Percentiles rank a stretch among this genome's conserved stretches.
These are phyloP conservation scores for Cladosporium sp. DNA, from an alignment of 2,329 filamentous ascomycete species.

Conservation along the genomic window DNA sequence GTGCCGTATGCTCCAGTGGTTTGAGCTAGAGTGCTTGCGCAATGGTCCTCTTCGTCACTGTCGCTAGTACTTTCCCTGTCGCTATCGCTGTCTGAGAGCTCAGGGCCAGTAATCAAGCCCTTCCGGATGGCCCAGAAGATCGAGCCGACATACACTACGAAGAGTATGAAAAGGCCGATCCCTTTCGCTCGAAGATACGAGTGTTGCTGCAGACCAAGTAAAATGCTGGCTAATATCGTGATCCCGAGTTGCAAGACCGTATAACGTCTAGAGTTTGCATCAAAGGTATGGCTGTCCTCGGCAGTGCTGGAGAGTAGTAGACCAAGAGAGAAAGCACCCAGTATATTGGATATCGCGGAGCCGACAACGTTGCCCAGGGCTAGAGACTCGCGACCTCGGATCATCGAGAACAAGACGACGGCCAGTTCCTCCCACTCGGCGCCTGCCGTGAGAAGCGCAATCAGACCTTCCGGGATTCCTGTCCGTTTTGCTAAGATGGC, in stretches of 20 bases:
- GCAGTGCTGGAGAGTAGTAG: slow-evolving; percentile 39
- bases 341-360: slow-evolving; percentile 53
- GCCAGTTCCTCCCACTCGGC: slow-evolving; percentile 55
- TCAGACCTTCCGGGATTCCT: slow-evolving; percentile 44
- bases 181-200: neutral
- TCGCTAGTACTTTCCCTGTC: slow-evolving; percentile 27
- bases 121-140: slow-evolving; percentile 45
- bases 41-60: slow-evolving; percentile 12
- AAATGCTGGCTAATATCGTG: slow-evolving; percentile 39
- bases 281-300: slow-evolving; percentile 35
- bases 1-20: neutral
- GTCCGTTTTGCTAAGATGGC: slow-evolving; percentile 44
- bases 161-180: slow-evolving; percentile 23
- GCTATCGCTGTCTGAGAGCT: slow-evolving; percentile 39
- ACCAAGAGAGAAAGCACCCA: slow-evolving; percentile 53
- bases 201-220: slow-evolving; percentile 28
- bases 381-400: slow-evolving; percentile 43
- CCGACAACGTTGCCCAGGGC: slow-evolving; percentile 54
- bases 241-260: slow-evolving; percentile 39
- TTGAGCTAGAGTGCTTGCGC: neutral
- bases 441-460: slow-evolving; percentile 51
- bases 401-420: slow-evolving; percentile 47
- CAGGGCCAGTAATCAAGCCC: slow-evolving; percentile 40
- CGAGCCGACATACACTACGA: slow-evolving; percentile 42
- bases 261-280: slow-evolving; percentile 48